Conservation (phyloP, 495 filamentous ascomycete genomes). For the Venustampulla echinocandica region DNA sequence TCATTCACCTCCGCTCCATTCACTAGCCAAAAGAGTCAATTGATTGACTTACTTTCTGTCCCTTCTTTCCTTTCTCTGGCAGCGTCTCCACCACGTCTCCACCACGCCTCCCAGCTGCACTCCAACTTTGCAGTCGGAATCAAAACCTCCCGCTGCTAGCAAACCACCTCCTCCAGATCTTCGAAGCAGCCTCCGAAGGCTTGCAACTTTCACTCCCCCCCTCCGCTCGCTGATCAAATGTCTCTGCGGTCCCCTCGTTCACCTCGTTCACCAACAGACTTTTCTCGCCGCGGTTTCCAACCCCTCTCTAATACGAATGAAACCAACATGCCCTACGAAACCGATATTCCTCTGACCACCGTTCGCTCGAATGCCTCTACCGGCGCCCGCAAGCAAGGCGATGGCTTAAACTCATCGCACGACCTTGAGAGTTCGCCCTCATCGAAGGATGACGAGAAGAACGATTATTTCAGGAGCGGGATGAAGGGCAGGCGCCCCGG, state of each 20-base stretch:
- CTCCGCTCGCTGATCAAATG: no score
- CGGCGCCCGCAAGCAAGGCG: slow-evolving; percentile 40
- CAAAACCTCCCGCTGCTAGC: no score
- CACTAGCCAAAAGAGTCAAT: no score
- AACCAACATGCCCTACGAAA: slow-evolving; percentile 15
- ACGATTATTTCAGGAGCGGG: slow-evolving; percentile 42
- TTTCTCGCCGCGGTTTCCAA: slow-evolving; percentile 16
- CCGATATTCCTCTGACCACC: slow-evolving; percentile 42
- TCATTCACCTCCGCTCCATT: no score
- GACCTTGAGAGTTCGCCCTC: slow-evolving; percentile 23
- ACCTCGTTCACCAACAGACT: slow-evolving; percentile 5
- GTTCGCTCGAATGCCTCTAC: slow-evolving; percentile 42
- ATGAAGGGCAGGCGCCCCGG: slow-evolving; percentile 48
- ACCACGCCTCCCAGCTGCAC: no score
- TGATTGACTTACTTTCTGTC: no score
- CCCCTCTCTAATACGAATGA: slow-evolving; percentile 8
- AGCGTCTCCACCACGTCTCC: no score
- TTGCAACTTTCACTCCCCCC: no score
- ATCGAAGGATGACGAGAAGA: slow-evolving; percentile 35
- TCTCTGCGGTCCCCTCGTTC: slow-evolving; percentile 14
- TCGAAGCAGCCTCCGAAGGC: no score
- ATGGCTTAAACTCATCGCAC: slow-evolving; percentile 22
- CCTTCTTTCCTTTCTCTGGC: no score
- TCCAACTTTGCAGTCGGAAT: no score
- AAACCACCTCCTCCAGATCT: no score